phyloP scores from a whole-genome alignment of 495 filamentous ascomycete species.

The Xylaria castorea region DNA sequence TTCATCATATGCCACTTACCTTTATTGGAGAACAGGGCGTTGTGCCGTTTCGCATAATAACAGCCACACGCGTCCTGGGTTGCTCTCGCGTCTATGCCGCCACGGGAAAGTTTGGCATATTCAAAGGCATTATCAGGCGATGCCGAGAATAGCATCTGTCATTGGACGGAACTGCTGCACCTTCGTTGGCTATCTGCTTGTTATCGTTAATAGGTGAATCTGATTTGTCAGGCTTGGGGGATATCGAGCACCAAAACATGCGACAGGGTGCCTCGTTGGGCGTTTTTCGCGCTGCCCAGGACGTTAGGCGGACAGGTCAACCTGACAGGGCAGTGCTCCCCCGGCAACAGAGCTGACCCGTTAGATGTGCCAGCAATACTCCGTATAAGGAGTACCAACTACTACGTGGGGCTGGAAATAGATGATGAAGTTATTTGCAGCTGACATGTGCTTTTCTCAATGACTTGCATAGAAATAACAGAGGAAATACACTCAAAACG shows the following conservation, averaged over 20 bases:
- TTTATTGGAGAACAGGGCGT: too few relatives aligned
- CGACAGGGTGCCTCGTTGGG: neutral
- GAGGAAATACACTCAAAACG: too few relatives aligned
- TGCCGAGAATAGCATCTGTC: neutral
- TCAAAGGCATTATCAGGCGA: neutral
- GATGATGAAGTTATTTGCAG: neutral
- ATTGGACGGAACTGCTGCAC: neutral
- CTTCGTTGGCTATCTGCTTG: neutral
- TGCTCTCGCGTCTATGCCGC: neutral
- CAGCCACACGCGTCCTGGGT: too few relatives aligned
- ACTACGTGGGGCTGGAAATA: neutral
- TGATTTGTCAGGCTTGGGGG: neutral
- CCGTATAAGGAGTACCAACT: neutral
- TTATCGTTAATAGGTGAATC: neutral
- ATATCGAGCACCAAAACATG: too few relatives aligned
- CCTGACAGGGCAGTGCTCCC: neutral
- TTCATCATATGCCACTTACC: too few relatives aligned
- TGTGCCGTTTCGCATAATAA: too few relatives aligned
- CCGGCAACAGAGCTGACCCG: neutral
- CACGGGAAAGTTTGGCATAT: neutral
- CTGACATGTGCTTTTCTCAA: neutral
- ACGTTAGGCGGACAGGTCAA: neutral
- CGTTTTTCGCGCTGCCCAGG: neutral
- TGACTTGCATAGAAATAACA: neutral
- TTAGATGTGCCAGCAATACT: neutral